phyloP scores from a whole-genome alignment of 2,329 filamentous ascomycete species.

The Metarhizium guizhouense region DNA sequence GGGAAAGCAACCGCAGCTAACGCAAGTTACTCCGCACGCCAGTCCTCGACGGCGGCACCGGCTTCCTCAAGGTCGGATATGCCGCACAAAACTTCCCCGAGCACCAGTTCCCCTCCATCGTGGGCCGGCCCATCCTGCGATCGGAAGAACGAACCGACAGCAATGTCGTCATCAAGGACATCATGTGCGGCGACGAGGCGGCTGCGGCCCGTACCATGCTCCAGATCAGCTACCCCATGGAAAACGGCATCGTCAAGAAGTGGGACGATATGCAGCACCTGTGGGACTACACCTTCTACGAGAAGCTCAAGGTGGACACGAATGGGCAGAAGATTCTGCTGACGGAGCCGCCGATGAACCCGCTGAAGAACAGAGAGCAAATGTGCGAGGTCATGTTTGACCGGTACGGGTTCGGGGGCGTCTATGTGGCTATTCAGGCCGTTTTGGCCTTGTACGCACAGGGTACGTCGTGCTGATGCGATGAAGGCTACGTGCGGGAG shows the following conservation, averaged over 20 bases:
- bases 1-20: conserved; percentile 8
- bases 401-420: conserved; percentile 88
- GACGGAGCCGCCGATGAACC: conserved; percentile 97
- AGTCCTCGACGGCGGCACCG: conserved; percentile 99
- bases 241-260: conserved; percentile 98
- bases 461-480: conserved; percentile 43
- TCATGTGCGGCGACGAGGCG: conserved; percentile 99
- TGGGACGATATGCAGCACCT: conserved; percentile 99
- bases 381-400: conserved; percentile 99
- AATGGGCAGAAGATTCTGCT: conserved; percentile 92
- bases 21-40: conserved; percentile 4
- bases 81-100: conserved; percentile 99
- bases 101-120: conserved; percentile 96
- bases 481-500: not conserved
- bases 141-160: conserved; percentile 71
- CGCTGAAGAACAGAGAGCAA: conserved; percentile 89
- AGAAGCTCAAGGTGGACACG: conserved; percentile 92
- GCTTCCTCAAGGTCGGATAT: conserved; percentile 99
- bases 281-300: conserved; percentile 97
- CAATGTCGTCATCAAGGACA: conserved; percentile 77
- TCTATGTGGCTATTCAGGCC: conserved; percentile 96
- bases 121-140: conserved; percentile 93
- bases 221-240: conserved; percentile 98
- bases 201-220: conserved; percentile 93
- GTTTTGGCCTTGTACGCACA: conserved; percentile 94